Base-by-base conservation (phyloP, 2,329 filamentous ascomycete genomes). In the Cladosporium halotolerans region DNA sequence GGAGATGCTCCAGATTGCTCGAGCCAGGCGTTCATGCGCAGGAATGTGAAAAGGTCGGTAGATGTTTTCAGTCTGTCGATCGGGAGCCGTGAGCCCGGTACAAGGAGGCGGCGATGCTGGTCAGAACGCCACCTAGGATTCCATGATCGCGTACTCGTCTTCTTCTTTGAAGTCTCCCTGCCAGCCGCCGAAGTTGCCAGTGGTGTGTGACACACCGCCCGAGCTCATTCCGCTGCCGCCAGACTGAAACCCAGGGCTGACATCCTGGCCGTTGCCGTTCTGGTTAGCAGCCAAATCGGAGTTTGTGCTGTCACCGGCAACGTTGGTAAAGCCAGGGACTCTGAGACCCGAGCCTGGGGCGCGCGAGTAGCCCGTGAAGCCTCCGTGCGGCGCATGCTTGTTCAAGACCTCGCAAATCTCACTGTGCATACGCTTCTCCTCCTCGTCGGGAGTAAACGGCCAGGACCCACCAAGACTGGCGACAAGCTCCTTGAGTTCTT, bases 361-460 rank as follows among this genome's bases (percentile, higher is more conserved):
- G 56, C 93, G 85, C 19, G 89, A 88, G 73, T 99, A 99, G 32
- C 59, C 58, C 10, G 57, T 57, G 10, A 82, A 81, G 68, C 95
- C 91, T n/a, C 79, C 84, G 33, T 78, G 79, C 7, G 79, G 74
- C 42, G 88, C 86, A 59, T 90, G 93, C 76, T 86, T 91, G 68
- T 86, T 78, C 66, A 96, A 82, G 14, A 92, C 87, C 64, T 95
- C 89, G 68, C 90, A 79, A 45, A 97, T 82, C 70, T 99, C 93
- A 1, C 87, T 89, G 59, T 91, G 88, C 93, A 99, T 97, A 40
- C 93, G 87, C 68, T 85, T 86, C 76, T 97, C 92, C 52, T 97
- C 93, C 59, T 99, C 93, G 2, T 85, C 89, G 60, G 88, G 77
- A 64, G 90, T 85, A 63, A 93, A 91, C 1, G 89, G 88, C 70